A percentile compares a stretch with the other conserved stretches of the same genome.
Conservation (phyloP, 75 land plant species). For the Sequoiadendron giganteum region DNA sequence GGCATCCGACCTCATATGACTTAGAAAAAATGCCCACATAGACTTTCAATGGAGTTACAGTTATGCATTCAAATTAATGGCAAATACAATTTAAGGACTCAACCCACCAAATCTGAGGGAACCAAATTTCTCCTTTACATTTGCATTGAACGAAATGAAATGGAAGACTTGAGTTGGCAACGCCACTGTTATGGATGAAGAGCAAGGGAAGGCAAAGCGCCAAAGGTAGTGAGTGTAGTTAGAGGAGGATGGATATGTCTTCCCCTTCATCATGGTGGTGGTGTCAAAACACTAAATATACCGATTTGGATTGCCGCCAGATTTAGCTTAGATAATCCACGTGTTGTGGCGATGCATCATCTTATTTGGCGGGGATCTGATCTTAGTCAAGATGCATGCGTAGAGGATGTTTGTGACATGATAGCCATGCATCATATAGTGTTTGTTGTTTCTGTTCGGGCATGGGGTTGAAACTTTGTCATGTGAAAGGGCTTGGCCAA, state of each 20-base stretch:
- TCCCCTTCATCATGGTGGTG: background rate
- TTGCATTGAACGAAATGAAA: no score
- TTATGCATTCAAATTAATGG: no score
- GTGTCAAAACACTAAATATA: background rate
- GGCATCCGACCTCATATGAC: background rate
- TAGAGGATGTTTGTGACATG: background rate
- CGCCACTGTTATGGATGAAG: background rate
- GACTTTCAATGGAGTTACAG: background rate
- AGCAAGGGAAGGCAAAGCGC: background rate
- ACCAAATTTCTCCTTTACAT: no score
- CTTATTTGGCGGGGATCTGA: background rate
- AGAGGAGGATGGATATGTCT: background rate
- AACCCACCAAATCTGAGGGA: no score
- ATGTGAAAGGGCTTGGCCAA: background rate
- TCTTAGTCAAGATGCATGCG: background rate
- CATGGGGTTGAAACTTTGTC: background rate
- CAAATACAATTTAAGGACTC: no score
- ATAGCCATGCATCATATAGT: no score
- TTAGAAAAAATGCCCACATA: background rate
- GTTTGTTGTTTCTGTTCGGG: background rate
- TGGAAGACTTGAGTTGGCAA: no score
- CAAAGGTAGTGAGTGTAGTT: background rate
- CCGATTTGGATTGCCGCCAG: background rate
- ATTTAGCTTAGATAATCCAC: background rate
- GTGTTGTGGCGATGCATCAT: background rate